phyloP scores from a whole-genome alignment of 2,329 filamentous ascomycete genomes.

The Ambrosiella cleistominuta region DNA sequence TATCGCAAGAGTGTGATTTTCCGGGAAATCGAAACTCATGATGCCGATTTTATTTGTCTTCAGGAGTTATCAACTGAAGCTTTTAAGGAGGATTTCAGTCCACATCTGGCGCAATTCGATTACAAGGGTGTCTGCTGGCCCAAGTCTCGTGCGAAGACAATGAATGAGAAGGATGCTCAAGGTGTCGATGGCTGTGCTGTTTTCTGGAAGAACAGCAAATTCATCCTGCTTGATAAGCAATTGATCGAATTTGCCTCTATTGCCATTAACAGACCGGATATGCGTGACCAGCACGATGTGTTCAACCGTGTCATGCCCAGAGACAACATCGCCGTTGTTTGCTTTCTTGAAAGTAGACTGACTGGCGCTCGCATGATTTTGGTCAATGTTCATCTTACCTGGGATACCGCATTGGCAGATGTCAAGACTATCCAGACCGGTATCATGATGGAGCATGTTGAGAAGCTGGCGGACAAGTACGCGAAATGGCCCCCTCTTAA shows the following conservation, averaged over 20 bases:
- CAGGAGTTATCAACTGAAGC: conserved; percentile 88
- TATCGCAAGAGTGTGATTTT: conserved; percentile 70
- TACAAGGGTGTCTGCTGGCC: conserved; percentile 93
- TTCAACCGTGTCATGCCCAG: conserved; percentile 98
- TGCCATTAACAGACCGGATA: conserved; percentile 86
- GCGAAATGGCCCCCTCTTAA: conserved; percentile 61
- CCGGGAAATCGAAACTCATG: conserved; percentile 58
- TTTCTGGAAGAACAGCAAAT: conserved; percentile 93
- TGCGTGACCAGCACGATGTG: conserved; percentile 93
- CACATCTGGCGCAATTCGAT: conserved; percentile 67
- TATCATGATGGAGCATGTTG: conserved; percentile 83
- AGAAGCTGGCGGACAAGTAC: conserved; percentile 72
- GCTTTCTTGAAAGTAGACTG: conserved; percentile 78
- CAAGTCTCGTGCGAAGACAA: conserved; percentile 75
- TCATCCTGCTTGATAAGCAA: conserved; percentile 83
- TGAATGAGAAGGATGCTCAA: conserved; percentile 75
- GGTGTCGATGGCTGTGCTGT: conserved; percentile 91
- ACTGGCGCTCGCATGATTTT: conserved; percentile 87
- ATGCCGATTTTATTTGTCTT: conserved; percentile 79
- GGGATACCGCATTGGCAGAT: conserved; percentile 79
- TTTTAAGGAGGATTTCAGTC: conserved; percentile 79
- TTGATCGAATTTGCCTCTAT: conserved; percentile 81
- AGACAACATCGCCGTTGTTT: conserved; percentile 86
- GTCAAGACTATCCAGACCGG: conserved; percentile 95
- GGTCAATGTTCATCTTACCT: conserved; percentile 85